Conservation (phyloP, 2,329 filamentous ascomycete genomes). For the Coleophoma eucalyptorum region DNA sequence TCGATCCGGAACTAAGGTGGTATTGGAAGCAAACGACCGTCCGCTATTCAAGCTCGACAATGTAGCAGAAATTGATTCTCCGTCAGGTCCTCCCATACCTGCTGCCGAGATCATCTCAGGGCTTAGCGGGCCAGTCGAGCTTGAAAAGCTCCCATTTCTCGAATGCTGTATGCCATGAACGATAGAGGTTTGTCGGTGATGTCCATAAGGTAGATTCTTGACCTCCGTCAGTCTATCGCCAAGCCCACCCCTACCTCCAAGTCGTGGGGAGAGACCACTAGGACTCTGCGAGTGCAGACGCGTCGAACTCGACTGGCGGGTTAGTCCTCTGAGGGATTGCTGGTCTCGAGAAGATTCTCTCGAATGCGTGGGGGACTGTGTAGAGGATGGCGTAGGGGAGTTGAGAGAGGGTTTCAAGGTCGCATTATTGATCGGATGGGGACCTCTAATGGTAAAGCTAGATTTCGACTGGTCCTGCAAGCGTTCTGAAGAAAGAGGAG, state of each 20-base stretch:
- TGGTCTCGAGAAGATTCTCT: constrained; percentile 15
- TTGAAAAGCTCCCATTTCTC: constrained; percentile 82
- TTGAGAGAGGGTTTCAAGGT: constrained; percentile 21
- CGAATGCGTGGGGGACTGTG: constrained; percentile 15
- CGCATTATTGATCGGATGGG: constrained; percentile 19
- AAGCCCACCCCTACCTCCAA: constrained; percentile 10
- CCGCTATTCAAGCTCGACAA: constrained; percentile 20
- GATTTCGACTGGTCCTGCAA: constrained; percentile 20
- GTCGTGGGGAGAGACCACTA: constrained; percentile 20
- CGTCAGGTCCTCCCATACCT: constrained; percentile 31
- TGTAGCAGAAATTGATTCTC: constrained; percentile 20
- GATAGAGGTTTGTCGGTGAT: constrained; percentile 95
- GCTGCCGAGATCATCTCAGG: constrained; percentile 78
- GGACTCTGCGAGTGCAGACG: constrained; percentile 17
- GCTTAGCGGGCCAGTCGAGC: constrained; percentile 80
- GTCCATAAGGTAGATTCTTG: constrained; percentile 47
- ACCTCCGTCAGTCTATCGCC: constrained; percentile 49
- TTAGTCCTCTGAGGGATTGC: constrained; percentile 8
- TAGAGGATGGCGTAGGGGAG: constrained; percentile 13
- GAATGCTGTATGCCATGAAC: constrained; percentile 94
- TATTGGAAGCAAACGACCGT: constrained; percentile 24
- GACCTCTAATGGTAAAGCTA: constrained; percentile 9
- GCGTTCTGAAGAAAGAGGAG: constrained; percentile 17
- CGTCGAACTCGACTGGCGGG: constrained; percentile 9
- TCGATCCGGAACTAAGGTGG: constrained; percentile 27